A percentile compares a stretch with the other conserved stretches of the same genome.
phyloP scores from a whole-genome alignment of 2,329 filamentous ascomycete genomes.

The Cephalotrichum gorgonifer region DNA sequence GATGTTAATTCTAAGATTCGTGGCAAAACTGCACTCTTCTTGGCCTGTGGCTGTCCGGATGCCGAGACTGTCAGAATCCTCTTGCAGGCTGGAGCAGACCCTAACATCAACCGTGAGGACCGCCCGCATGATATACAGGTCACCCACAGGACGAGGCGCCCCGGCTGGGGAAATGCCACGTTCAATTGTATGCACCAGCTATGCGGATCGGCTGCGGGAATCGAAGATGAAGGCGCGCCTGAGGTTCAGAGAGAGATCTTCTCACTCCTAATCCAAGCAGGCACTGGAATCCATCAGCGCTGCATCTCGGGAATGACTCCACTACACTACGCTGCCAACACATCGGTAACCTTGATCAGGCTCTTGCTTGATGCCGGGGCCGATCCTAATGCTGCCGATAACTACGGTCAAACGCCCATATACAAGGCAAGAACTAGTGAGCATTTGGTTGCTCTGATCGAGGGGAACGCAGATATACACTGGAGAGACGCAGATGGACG shows the following conservation, averaged over 20 bases:
- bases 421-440: slow-evolving; percentile 7
- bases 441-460: slow-evolving; percentile 12
- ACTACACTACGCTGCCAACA: slow-evolving; percentile 9
- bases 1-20: slow-evolving; percentile 17
- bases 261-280: slow-evolving; percentile 13
- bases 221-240: too few species aligned
- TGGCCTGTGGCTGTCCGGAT: slow-evolving; percentile 6
- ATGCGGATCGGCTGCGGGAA: too few species aligned
- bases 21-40: slow-evolving; percentile 13
- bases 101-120: slow-evolving; percentile 10
- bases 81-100: slow-evolving; percentile 20
- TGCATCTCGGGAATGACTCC: slow-evolving; percentile 7
- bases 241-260: slow-evolving; percentile 7
- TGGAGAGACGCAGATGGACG: slow-evolving; percentile 7
- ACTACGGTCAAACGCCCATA: slow-evolving; percentile 10
- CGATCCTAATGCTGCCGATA: slow-evolving; percentile 11
- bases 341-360: slow-evolving; percentile 4
- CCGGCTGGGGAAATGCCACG: neutral
- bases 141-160: neutral
- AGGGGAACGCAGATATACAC: slow-evolving; percentile 15
- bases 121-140: neutral
- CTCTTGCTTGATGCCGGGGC: slow-evolving; percentile 13
- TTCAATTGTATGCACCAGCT: neutral
- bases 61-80: slow-evolving; percentile 13
- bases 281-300: slow-evolving; percentile 12